Evolutionary conservation across 2,329 filamentous ascomycete species (phyloP), one percentile per base, ranked within the genome.

Genomic region (Aspergillus pseudotamarii): DNA sequence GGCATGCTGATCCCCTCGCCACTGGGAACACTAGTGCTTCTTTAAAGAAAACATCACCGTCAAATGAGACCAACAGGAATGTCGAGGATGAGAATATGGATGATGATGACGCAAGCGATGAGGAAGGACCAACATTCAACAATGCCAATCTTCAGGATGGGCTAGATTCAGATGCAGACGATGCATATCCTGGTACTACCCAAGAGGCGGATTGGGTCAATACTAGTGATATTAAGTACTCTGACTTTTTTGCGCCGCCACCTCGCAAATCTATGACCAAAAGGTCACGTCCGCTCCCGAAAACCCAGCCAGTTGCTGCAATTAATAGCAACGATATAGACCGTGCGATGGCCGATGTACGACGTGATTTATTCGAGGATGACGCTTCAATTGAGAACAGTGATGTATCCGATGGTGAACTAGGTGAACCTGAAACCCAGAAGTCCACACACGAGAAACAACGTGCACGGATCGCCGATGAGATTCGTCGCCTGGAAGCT

Each of bases 181-280:
- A 81, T 61, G 58, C 60, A 1, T 68, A 73, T 53, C 82, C 84
- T 46, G 84, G 80, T 43, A 86, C 87, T 19, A 84, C 85, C 16
- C 86, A 86, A 51, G 86, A 84, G 45, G 85, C 85, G 57, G 86
- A 85, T 55, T 81, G 84, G 67, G 82, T 84, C 66, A 96, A 96
- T 71, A 93, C 94, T 57, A 96, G 97, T 75, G 90, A 94, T 66
- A 84, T 97, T 72, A 93, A 90, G 80, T 98, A 97, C 78, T 89
- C 90, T 65, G 93, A 98, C 76, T 98, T 97, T 80, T 98, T 97
- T 73, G 93, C 91, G 3, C 92, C 92, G 11, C 94, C 94, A 12
- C 85, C 90, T 23, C 88, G 86, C 70, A 96, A 95, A 78, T 83
- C 81, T 65, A 84, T 84, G 62, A 88, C 85, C 64, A 84, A 83